Evolutionary conservation across 1,284 basidiomycete genomes (phyloP).

Genomic region (Farysia itapuensis): DNA sequence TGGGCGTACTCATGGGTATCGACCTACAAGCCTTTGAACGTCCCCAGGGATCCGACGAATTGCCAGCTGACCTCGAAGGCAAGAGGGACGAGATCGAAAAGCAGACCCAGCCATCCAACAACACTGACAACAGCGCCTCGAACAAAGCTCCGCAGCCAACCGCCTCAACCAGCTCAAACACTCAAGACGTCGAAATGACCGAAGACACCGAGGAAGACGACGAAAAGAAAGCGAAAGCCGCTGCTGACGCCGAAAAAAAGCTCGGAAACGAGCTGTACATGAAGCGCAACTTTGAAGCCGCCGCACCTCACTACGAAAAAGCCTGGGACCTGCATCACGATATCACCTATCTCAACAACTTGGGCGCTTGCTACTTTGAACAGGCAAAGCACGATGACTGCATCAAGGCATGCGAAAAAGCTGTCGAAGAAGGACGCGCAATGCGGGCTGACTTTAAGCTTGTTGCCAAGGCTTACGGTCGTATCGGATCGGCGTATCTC

Average conservation of each 20-base stretch:
- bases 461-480: conserved; percentile 76
- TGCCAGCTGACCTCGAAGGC: conserved; percentile 67
- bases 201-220: conserved; percentile 35
- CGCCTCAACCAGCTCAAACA: neutral
- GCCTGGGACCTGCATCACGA: conserved; percentile 95
- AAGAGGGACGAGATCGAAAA: conserved; percentile 46
- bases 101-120: conserved; percentile 40
- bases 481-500: conserved; percentile 81
- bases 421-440: conserved; percentile 85
- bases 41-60: conserved; percentile 79
- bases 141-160: conserved; percentile 4
- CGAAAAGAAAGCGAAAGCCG: conserved; percentile 43
- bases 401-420: conserved; percentile 89
- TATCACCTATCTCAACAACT: conserved; percentile 74
- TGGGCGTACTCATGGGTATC: conserved; percentile 90
- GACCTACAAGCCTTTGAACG: conserved; percentile 85
- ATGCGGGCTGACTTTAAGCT: conserved; percentile 66
- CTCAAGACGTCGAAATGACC: conserved; percentile 31
- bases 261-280: conserved; percentile 83
- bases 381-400: conserved; percentile 85
- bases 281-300: conserved; percentile 66
- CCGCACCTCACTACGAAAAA: conserved; percentile 64
- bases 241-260: conserved; percentile 60
- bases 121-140: conserved; percentile 61
- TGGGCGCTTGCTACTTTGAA: conserved; percentile 85